These are phyloP conservation scores for Aureobasidium sp. DNA, from an alignment of 2,329 filamentous ascomycete species.

Conservation along the genomic window DNA sequence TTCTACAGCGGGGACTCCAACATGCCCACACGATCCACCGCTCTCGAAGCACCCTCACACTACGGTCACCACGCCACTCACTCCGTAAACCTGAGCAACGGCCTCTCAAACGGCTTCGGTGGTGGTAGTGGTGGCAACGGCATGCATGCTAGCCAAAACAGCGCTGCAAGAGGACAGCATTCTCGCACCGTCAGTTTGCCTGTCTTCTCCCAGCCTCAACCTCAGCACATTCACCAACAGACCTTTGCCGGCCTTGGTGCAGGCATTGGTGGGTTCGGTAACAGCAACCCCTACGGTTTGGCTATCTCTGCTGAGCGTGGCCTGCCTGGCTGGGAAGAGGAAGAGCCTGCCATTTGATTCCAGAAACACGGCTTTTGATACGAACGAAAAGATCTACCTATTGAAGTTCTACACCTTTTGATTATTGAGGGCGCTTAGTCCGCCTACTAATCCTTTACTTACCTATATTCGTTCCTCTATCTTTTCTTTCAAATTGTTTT, in stretches of 20 bases:
- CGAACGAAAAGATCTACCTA: not conserved
- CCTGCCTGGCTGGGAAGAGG: conserved; percentile 37
- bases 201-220: conserved; percentile 48
- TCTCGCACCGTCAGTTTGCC: conserved; percentile 87
- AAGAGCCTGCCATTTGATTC: conserved; percentile 7
- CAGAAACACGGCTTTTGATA: not conserved
- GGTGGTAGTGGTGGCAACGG: conserved; percentile 12
- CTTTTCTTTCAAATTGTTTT: not conserved
- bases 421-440: conserved; percentile 4
- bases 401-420: not conserved
- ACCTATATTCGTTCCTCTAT: conserved; percentile 6
- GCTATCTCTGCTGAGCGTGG: conserved; percentile 50
- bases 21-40: conserved; percentile 19
- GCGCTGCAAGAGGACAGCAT: conserved; percentile 43
- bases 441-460: not conserved
- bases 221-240: conserved; percentile 32
- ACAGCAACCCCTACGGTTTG: conserved; percentile 34
- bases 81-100: conserved; percentile 41
- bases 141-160: conserved; percentile 11
- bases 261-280: conserved; percentile 47
- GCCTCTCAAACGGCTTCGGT: conserved; percentile 26
- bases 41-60: conserved; percentile 28
- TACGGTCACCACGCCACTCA: conserved; percentile 47
- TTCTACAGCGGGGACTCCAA: conserved; percentile 64
- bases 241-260: conserved; percentile 50